Percentiles rank a stretch among this genome's conserved stretches.
phyloP scores from a whole-genome alignment of 176 grass and related monocot species.

The Musa itinerans region DNA sequence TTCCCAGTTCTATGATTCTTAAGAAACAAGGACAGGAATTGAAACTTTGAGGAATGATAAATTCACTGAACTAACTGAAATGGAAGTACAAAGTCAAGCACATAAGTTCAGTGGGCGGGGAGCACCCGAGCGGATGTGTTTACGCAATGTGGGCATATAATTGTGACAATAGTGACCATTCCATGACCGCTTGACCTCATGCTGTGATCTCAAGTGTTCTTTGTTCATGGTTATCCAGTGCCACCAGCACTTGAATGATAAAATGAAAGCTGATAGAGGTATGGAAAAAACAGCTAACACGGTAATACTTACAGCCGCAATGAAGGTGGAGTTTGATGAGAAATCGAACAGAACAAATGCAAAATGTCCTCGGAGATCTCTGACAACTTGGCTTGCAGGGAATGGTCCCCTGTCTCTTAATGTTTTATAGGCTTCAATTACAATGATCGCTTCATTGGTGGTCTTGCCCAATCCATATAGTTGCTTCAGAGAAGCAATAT shows the following conservation, averaged over 20 bases:
- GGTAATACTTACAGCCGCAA: slow-evolving; percentile 45
- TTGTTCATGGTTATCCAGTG: no score
- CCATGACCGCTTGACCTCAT: no score
- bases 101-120: no score
- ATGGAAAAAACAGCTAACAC: background rate
- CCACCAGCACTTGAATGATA: background rate
- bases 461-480: slow-evolving; percentile 63
- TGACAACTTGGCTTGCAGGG: slow-evolving; percentile 58
- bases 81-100: no score
- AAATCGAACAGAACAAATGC: slow-evolving; percentile 54
- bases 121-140: no score
- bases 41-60: no score
- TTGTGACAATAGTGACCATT: background rate
- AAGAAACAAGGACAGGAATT: no score
- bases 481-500: slow-evolving; percentile 54
- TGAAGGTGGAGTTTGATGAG: slow-evolving; percentile 42
- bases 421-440: slow-evolving; percentile 83
- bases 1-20: no score
- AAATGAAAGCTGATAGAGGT: background rate
- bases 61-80: no score
- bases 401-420: slow-evolving; percentile 85
- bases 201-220: no score
- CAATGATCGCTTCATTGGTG: slow-evolving; percentile 46
- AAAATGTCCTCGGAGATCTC: slow-evolving; percentile 65
- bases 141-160: no score